phyloP scores from a whole-genome alignment of 805 yeast genomes.

The Torulaspora microellipsoides region DNA sequence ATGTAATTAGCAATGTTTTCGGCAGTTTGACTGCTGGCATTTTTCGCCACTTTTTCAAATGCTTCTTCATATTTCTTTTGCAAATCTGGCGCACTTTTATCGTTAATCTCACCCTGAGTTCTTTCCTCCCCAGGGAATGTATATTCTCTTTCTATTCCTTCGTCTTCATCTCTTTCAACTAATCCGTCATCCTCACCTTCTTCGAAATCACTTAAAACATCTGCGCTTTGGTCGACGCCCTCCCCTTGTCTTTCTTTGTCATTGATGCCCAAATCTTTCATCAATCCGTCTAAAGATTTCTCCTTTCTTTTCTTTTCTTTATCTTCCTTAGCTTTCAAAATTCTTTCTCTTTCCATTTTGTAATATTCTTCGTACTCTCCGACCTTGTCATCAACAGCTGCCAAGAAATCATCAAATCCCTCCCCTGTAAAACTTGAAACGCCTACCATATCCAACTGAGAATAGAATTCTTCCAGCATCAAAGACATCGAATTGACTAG shows the following conservation, averaged over 20 bases:
- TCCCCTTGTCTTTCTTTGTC: slow-evolving; percentile 28
- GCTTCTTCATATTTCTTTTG: slow-evolving; percentile 73
- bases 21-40: slow-evolving; percentile 62
- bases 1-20: slow-evolving; percentile 69
- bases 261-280: slow-evolving; percentile 80
- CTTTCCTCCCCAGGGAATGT: slow-evolving; percentile 66
- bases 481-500: slow-evolving; percentile 91
- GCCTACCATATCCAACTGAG: slow-evolving; percentile 86
- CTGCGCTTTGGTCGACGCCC: slow-evolving; percentile 48
- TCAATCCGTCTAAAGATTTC: slow-evolving; percentile 61
- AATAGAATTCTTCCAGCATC: slow-evolving; percentile 93
- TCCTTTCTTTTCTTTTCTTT: slow-evolving; percentile 70
- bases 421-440: slow-evolving; percentile 90
- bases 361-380: slow-evolving; percentile 83
- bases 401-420: slow-evolving; percentile 87
- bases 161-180: slow-evolving; percentile 44
- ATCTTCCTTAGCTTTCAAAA: slow-evolving; percentile 69
- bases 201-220: slow-evolving; percentile 43
- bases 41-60: slow-evolving; percentile 56
- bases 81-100: slow-evolving; percentile 40
- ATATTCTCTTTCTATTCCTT: slow-evolving; percentile 60
- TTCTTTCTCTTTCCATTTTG: slow-evolving; percentile 78
- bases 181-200: slow-evolving; percentile 43
- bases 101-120: slow-evolving; percentile 51
- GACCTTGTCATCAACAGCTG: slow-evolving; percentile 79